A percentile compares a stretch with the other conserved stretches of the same genome.
Conservation (phyloP, 2,329 filamentous ascomycete species). For the Aspergillus melleus region DNA sequence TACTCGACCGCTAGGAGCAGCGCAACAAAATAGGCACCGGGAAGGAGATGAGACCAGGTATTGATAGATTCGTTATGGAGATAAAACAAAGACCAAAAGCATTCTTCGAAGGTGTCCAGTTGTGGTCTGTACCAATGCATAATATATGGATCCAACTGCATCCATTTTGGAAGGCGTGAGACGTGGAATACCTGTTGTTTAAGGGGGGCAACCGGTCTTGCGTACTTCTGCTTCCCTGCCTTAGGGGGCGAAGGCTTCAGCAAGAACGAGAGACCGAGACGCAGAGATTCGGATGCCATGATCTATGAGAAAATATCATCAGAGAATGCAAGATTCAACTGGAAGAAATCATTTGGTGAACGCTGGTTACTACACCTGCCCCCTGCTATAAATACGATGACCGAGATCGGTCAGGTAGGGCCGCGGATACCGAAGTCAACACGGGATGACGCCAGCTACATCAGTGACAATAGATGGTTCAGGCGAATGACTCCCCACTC, state of each 20-base stretch:
- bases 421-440: too few relatives aligned
- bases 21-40: not conserved
- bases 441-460: too few relatives aligned
- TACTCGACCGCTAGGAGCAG: not conserved
- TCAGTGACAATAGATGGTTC: too few relatives aligned
- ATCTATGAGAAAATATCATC: not conserved
- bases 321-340: not conserved
- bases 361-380: too few relatives aligned
- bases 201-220: not conserved
- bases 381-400: too few relatives aligned
- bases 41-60: slow-evolving; percentile 1
- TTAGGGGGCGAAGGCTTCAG: not conserved
- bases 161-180: not conserved
- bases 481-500: too few relatives aligned
- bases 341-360: too few relatives aligned
- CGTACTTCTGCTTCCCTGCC: not conserved
- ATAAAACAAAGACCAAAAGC: not conserved
- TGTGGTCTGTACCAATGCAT: not conserved
- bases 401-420: too few relatives aligned
- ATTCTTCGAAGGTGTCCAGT: not conserved
- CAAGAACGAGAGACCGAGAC: not conserved
- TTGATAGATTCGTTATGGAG: slow-evolving; percentile 2
- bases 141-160: not conserved
- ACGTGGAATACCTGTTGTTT: not conserved
- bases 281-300: not conserved